Conservation (phyloP, 345 rosid species). For the Rhodomyrtus tomentosa region DNA sequence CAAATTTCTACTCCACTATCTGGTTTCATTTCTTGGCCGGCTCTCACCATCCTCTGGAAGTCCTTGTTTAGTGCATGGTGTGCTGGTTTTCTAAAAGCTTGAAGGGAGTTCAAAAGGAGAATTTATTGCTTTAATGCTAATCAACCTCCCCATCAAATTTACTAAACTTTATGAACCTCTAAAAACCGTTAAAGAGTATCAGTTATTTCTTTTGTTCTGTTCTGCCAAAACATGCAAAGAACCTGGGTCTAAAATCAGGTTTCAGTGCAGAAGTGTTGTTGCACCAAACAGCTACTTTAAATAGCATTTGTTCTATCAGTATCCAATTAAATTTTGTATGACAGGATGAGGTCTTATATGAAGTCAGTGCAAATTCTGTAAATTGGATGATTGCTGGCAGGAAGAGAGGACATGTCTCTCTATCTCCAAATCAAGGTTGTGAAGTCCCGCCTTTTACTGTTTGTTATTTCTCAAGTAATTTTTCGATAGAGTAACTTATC, state of each 20-base stretch:
- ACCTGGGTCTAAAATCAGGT: background rate
- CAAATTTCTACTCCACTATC: background rate
- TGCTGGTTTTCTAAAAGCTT: background rate
- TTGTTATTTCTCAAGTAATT: background rate
- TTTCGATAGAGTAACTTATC: background rate
- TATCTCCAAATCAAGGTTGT: conserved; percentile 60
- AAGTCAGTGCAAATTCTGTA: conserved; percentile 61
- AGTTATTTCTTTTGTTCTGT: background rate
- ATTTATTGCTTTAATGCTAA: background rate
- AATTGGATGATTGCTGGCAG: conserved; percentile 99
- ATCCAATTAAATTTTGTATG: background rate
- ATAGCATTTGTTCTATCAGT: background rate
- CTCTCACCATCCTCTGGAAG: background rate
- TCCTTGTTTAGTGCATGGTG: background rate
- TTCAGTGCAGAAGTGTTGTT: background rate
- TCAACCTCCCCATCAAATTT: background rate
- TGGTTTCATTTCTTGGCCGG: background rate
- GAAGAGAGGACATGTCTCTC: conserved; percentile 77
- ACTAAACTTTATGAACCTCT: background rate
- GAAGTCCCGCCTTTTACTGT: background rate
- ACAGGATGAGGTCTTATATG: conserved; percentile 74
- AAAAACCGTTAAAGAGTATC: background rate
- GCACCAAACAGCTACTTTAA: background rate
- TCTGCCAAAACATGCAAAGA: background rate
- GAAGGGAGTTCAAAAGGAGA: background rate